These are phyloP conservation scores for Saccharomycopsis babjevae DNA, from an alignment of 805 yeast species.

Conservation along the genomic window DNA sequence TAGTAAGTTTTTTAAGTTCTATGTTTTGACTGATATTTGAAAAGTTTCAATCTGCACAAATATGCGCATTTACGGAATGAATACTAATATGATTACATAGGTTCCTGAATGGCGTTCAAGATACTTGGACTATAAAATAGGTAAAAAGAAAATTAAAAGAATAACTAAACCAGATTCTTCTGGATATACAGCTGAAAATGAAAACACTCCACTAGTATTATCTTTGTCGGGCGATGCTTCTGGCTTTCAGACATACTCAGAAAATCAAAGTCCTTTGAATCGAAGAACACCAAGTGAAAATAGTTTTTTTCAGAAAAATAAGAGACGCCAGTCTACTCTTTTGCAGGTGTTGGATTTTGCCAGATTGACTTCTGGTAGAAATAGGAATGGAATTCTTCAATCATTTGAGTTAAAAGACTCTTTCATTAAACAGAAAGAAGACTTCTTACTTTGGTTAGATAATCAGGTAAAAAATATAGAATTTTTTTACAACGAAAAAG, in stretches of 20 bases:
- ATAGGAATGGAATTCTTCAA: neutral
- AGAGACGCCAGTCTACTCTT: neutral
- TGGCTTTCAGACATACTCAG: neutral
- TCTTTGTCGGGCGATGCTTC: neutral
- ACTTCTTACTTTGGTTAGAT: constrained; percentile 62
- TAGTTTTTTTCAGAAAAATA: neutral
- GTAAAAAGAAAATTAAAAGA: constrained; percentile 43
- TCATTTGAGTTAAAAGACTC: constrained; percentile 12
- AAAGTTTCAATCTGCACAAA: neutral
- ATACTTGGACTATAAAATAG: constrained; percentile 34
- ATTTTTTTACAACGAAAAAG: constrained; percentile 48
- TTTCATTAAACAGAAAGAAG: constrained; percentile 29
- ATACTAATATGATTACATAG: constrained; percentile 15
- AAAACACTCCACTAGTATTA: neutral
- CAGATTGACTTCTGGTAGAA: neutral
- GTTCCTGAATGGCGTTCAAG: constrained; percentile 37
- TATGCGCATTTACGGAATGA: neutral
- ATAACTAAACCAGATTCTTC: constrained; percentile 20
- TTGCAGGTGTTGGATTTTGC: neutral
- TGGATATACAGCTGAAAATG: neutral
- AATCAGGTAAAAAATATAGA: constrained; percentile 50
- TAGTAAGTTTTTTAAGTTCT: neutral
- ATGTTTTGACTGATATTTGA: neutral
- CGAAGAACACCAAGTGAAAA: neutral
- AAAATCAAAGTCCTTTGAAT: neutral